Conservation (phyloP, 2,329 filamentous ascomycete genomes). For the Didymella keratinophila region DNA sequence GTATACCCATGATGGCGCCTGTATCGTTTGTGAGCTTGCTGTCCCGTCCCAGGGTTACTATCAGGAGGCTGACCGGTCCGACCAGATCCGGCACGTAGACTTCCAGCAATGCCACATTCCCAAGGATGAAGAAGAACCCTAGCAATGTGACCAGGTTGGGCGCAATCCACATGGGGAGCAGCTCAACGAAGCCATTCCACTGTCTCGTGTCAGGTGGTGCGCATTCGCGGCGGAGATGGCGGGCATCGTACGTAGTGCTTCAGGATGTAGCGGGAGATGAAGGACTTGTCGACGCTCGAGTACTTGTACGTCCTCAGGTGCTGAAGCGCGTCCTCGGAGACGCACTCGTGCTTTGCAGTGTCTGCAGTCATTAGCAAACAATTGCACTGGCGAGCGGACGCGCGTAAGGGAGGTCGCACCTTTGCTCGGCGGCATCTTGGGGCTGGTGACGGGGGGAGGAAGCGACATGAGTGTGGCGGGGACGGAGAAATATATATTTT, state of each 20-base stretch:
- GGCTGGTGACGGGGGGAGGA: slow-evolving; percentile 47
- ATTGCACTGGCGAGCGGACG: slow-evolving; percentile 5
- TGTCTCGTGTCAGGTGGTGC: slow-evolving; percentile 55
- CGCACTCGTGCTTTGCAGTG: slow-evolving; percentile 70
- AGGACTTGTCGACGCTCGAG: slow-evolving; percentile 94
- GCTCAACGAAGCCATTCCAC: slow-evolving; percentile 96
- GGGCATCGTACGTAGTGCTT: slow-evolving; percentile 81
- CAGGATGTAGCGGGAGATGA: slow-evolving; percentile 90
- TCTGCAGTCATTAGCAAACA: slow-evolving; percentile 48
- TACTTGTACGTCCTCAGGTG: slow-evolving; percentile 98
- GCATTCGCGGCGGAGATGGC: slow-evolving; percentile 1
- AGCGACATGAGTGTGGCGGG: slow-evolving; percentile 46
- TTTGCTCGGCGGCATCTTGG: slow-evolving; percentile 50
- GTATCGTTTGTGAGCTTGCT: slow-evolving; percentile 26
- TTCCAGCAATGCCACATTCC: slow-evolving; percentile 77
- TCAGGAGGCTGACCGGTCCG: slow-evolving; percentile 72
- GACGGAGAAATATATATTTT: slow-evolving; percentile 34
- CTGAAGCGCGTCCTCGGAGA: slow-evolving; percentile 88
- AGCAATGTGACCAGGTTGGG: slow-evolving; percentile 97
- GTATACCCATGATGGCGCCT: slow-evolving; percentile 92
- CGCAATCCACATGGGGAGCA: slow-evolving; percentile 93
- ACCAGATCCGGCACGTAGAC: slow-evolving; percentile 88
- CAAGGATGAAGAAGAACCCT: slow-evolving; percentile 92
- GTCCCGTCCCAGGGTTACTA: not conserved
- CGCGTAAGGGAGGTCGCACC: slow-evolving; percentile 28